phyloP scores from a whole-genome alignment of 345 rosid species.

The Linum trigynum region DNA sequence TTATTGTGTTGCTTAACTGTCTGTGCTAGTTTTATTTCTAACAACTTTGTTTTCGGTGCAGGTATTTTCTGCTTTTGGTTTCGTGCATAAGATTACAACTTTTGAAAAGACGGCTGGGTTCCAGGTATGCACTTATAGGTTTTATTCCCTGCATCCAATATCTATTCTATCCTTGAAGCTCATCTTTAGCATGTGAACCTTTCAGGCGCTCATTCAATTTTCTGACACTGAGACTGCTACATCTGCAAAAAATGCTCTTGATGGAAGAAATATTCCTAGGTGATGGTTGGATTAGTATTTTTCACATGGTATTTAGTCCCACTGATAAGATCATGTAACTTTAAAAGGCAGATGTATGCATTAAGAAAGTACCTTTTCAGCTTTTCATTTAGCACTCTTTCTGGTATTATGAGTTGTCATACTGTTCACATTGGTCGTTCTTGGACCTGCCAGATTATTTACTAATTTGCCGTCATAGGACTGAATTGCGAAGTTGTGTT shows the following conservation, averaged over 20 bases:
- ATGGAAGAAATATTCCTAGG: slow-evolving; percentile 99
- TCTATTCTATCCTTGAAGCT: slow-evolving; percentile 11
- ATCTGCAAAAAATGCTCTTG: slow-evolving; percentile 72
- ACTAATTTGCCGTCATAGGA: slow-evolving; percentile 3
- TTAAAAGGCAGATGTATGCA: slow-evolving; percentile 14
- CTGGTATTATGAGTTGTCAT: not conserved
- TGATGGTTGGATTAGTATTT: slow-evolving; percentile 56
- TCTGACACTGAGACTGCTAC: slow-evolving; percentile 91
- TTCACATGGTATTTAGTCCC: slow-evolving; percentile 53
- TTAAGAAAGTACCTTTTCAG: slow-evolving; percentile 13
- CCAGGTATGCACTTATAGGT: slow-evolving; percentile 39
- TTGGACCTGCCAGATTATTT: not conserved
- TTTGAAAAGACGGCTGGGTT: slow-evolving; percentile 98
- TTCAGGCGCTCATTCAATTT: slow-evolving; percentile 96
- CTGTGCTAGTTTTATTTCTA: slow-evolving; percentile 1
- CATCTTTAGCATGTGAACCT: slow-evolving; percentile 13
- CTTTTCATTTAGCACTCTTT: slow-evolving; percentile 2
- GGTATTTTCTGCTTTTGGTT: slow-evolving; percentile 99
- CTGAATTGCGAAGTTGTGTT: not conserved
- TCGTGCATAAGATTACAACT: slow-evolving; percentile 94
- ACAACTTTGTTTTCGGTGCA: slow-evolving; percentile 29
- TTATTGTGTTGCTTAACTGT: not conserved
- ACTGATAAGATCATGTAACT: slow-evolving; percentile 26
- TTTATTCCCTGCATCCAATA: not conserved
- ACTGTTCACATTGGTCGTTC: not conserved